phyloP scores from a whole-genome alignment of 352 stramenopile genomes.

The Pythium sp. region DNA sequence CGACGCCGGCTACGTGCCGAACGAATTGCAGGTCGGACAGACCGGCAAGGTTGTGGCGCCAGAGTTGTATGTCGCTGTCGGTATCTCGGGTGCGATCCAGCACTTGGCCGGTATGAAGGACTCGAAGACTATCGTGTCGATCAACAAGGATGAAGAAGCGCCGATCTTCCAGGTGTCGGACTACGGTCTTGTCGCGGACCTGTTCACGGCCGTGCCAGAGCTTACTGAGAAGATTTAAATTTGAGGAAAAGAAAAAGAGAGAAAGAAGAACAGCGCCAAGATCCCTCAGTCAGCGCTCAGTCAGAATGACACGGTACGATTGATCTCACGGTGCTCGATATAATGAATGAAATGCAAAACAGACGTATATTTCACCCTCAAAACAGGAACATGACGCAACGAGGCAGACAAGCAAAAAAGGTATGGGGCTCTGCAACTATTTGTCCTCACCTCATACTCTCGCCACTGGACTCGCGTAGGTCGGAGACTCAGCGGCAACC shows the following conservation, averaged over 20 bases:
- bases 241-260: slow-evolving; percentile 5
- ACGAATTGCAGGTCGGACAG: slow-evolving; percentile 99
- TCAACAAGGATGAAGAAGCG: slow-evolving; percentile 99
- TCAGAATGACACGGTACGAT: background rate
- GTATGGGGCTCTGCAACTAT: background rate
- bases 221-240: slow-evolving; percentile 96
- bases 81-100: slow-evolving; percentile 99
- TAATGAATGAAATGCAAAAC: slow-evolving; percentile 11
- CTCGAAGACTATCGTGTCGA: slow-evolving; percentile 98
- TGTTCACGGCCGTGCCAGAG: slow-evolving; percentile 97
- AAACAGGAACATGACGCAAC: background rate
- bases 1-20: slow-evolving; percentile 97
- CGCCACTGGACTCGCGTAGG: background rate
- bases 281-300: background rate
- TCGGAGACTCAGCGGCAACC: slow-evolving; percentile 5
- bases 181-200: slow-evolving; percentile 98
- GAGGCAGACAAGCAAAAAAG: background rate
- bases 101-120: slow-evolving; percentile 99
- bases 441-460: slow-evolving; percentile 6
- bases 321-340: background rate
- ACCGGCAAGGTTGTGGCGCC: slow-evolving; percentile 98
- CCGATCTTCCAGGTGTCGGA: slow-evolving; percentile 99
- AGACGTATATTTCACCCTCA: slow-evolving; percentile 6
- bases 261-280: background rate
- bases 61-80: slow-evolving; percentile 95